Evolutionary conservation across 352 stramenopile species (phyloP), one percentile per base, ranked within the genome.

Genomic region (Phytophthora brassicae): DNA sequence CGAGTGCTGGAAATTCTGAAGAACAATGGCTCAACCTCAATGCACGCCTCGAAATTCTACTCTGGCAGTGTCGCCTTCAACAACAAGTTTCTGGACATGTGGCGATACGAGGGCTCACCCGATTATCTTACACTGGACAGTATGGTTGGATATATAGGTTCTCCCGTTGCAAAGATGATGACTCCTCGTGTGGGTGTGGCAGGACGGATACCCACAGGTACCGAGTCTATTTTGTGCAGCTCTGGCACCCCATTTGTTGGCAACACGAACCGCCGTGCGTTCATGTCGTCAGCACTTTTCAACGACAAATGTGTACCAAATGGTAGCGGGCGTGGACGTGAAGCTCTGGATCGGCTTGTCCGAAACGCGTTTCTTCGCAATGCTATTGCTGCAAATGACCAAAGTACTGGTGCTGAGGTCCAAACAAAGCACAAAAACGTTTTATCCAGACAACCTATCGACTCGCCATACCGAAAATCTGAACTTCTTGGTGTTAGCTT

Each of bases 21-120:
- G 22, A 92, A 85, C 47, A 79, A 91, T 47, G 77, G 81, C 5
- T 77, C 80, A 9, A 79, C 74, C 8, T 85, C 79, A 8, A 75
- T 91, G 46, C 78, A 90, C 64, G 77, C 77, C 22, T 68, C 79
- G 12, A 84, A 82, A 35, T 90, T 92, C 42, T 91, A 90, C 64
- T 83, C 75, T 0, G 81, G 84, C 20, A 86, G 79, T 4, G 80
- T 90, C 23, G 64, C 76, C n/a, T 91, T 93, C 66, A 89, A 75
- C 61, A 88, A 88, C 69, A 84, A 81, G 42, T 93, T 90, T 38
- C 72, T 93, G 31, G 81, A 89, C 54, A 88, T 91, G 79, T 92
- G 84, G 84, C 70, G 79, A 16, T 82, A 88, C 49, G 84, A 92
- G 71, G 84, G 80, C 19, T 92, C 81, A 3, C 82, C 81, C 0